Evolutionary conservation across 1,139 yeast genomes (phyloP).

Genomic region (Magnusiomyces paraingens): DNA sequence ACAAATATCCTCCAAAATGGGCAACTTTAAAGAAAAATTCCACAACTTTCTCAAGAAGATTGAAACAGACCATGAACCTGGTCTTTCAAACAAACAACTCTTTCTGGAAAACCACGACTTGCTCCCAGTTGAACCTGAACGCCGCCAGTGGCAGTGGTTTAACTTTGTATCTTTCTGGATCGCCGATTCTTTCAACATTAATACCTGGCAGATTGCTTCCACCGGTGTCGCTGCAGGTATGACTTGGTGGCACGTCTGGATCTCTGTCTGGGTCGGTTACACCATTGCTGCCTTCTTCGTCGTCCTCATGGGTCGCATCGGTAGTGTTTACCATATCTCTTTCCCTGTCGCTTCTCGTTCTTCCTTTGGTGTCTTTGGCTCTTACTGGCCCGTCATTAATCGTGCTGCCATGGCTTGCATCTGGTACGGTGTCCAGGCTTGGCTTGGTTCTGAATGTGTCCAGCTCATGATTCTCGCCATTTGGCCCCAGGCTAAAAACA

Average conservation of each 20-base stretch:
- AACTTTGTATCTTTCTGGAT: conserved; percentile 76
- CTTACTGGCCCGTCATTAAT: conserved; percentile 35
- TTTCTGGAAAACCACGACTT: conserved; percentile 62
- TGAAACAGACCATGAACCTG: conserved; percentile 23
- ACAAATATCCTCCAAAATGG: neutral
- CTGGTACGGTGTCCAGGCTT: conserved; percentile 81
- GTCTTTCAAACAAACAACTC: conserved; percentile 20
- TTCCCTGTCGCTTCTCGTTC: conserved; percentile 37
- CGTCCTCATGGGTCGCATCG: conserved; percentile 33
- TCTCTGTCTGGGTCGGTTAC: conserved; percentile 60
- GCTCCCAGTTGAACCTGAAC: conserved; percentile 61
- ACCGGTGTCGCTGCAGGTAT: conserved; percentile 69
- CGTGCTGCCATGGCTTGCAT: conserved; percentile 67
- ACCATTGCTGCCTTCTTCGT: conserved; percentile 31
- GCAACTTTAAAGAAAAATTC: conserved; percentile 8
- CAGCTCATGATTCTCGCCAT: conserved; percentile 46
- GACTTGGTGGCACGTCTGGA: conserved; percentile 88
- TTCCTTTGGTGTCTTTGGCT: conserved; percentile 36
- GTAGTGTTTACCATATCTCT: conserved; percentile 35
- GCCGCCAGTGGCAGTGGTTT: conserved; percentile 74
- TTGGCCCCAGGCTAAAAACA: conserved; percentile 36
- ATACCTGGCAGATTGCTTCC: conserved; percentile 87
- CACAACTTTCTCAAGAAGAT: conserved; percentile 6
- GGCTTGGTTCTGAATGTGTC: conserved; percentile 79
- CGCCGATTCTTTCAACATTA: conserved; percentile 80